Evolutionary conservation across 1,284 basidiomycete genomes (phyloP).

Genomic region (Rhizoctonia solani): DNA sequence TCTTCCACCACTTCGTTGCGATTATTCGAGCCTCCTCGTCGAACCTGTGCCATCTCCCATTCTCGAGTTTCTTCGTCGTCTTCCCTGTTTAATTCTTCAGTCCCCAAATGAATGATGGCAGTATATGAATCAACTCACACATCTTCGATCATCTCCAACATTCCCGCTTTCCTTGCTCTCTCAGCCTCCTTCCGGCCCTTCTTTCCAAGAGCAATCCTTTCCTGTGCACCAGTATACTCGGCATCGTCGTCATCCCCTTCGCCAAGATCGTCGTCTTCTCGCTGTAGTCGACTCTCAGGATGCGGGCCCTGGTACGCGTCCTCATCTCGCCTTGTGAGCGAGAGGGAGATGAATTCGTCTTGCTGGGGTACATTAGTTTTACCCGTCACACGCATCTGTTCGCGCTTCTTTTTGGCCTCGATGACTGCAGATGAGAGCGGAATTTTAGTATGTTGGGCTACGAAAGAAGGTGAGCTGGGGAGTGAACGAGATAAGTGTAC

Average conservation of each 20-base stretch:
- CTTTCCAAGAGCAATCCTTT: conserved; percentile 84
- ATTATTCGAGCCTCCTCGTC: conserved; percentile 58
- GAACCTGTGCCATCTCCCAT: conserved; percentile 89
- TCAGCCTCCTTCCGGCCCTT: conserved; percentile 80
- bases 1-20: conserved; percentile 39
- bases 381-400: conserved; percentile 55
- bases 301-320: conserved; percentile 65
- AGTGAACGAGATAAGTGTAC: background rate
- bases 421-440: conserved; percentile 55
- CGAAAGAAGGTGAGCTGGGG: conserved; percentile 21
- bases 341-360: conserved; percentile 85
- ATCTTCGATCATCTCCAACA: conserved; percentile 87
- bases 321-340: conserved; percentile 61
- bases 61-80: conserved; percentile 84
- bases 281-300: conserved; percentile 82
- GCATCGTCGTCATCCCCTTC: conserved; percentile 93
- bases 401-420: conserved; percentile 78
- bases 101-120: conserved; percentile 44
- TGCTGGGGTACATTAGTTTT: conserved; percentile 45
- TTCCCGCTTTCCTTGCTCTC: conserved; percentile 67
- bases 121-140: conserved; percentile 57
- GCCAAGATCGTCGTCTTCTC: conserved; percentile 92
- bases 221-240: conserved; percentile 86
- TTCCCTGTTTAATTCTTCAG: conserved; percentile 64
- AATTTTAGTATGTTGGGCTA: conserved; percentile 34